phyloP scores from a whole-genome alignment of 2,329 filamentous ascomycete genomes.

The Ceratocystis harringtonii region DNA sequence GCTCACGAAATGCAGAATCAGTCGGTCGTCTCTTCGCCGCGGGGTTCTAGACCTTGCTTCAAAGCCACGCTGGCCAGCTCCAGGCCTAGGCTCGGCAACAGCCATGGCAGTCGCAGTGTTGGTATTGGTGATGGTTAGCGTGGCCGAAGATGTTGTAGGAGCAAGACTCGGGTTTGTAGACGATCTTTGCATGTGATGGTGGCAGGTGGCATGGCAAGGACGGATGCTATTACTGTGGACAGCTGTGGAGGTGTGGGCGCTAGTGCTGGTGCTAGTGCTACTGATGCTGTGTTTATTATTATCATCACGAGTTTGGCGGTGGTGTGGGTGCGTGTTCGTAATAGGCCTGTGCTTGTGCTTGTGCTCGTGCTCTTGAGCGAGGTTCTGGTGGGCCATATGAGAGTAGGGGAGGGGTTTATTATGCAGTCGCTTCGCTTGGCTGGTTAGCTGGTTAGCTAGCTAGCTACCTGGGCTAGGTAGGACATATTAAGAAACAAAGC shows the following conservation, averaged over 20 bases:
- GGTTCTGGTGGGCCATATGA: background rate
- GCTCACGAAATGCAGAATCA: slow-evolving; percentile 16
- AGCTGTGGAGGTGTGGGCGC: too few relatives aligned
- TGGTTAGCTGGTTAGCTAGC: too few relatives aligned
- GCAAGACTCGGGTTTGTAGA: background rate
- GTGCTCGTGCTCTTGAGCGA: background rate
- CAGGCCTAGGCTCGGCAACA: background rate
- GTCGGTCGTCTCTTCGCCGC: slow-evolving; percentile 8
- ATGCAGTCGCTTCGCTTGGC: background rate
- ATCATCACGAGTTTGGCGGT: background rate
- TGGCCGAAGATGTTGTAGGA: background rate
- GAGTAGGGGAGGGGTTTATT: background rate
- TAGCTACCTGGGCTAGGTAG: too few relatives aligned
- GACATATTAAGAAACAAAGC: background rate
- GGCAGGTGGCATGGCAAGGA: background rate
- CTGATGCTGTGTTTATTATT: background rate
- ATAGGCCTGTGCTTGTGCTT: too few relatives aligned
- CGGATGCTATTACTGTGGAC: background rate
- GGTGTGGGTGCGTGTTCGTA: background rate
- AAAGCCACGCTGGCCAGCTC: background rate
- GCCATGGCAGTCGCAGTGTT: background rate
- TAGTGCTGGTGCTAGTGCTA: too few relatives aligned
- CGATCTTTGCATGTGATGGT: background rate
- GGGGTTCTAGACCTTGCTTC: background rate
- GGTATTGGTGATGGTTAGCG: background rate